A percentile compares a stretch with the other conserved stretches of the same genome.
phyloP scores from a whole-genome alignment of 345 rosid genomes.

The Cardamine occulta region DNA sequence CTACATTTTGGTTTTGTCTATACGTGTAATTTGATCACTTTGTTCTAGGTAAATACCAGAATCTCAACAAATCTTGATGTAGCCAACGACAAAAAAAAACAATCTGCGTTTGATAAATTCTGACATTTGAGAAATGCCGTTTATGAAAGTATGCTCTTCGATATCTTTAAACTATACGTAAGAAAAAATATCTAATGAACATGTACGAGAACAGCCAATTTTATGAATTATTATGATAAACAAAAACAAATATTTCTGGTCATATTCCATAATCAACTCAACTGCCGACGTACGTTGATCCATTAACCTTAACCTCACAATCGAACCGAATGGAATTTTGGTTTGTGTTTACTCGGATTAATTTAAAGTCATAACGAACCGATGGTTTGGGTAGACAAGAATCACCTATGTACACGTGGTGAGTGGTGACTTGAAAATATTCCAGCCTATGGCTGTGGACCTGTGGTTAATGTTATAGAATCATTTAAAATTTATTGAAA shows the following conservation, averaged over 20 bases:
- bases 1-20: constrained; percentile 10
- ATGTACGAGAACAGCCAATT: background rate
- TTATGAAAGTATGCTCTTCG: background rate
- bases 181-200: background rate
- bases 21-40: constrained; percentile 2
- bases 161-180: background rate
- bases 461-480: background rate
- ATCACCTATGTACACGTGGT: background rate
- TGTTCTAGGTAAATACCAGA: constrained; percentile 11
- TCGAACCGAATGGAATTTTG: background rate
- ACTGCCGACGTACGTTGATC: constrained; percentile 26
- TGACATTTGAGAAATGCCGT: background rate
- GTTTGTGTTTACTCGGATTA: constrained; percentile 5
- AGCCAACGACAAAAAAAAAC: background rate
- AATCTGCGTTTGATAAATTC: background rate
- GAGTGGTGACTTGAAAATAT: constrained; percentile 15
- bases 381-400: background rate
- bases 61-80: constrained; percentile 23
- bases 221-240: background rate
- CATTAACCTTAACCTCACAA: constrained; percentile 15
- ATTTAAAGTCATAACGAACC: background rate
- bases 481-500: background rate
- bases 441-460: constrained; percentile 1
- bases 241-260: background rate
- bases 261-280: constrained; percentile 17